Base-by-base conservation (phyloP, 1,139 yeast species). In the Taphrina sp. region DNA sequence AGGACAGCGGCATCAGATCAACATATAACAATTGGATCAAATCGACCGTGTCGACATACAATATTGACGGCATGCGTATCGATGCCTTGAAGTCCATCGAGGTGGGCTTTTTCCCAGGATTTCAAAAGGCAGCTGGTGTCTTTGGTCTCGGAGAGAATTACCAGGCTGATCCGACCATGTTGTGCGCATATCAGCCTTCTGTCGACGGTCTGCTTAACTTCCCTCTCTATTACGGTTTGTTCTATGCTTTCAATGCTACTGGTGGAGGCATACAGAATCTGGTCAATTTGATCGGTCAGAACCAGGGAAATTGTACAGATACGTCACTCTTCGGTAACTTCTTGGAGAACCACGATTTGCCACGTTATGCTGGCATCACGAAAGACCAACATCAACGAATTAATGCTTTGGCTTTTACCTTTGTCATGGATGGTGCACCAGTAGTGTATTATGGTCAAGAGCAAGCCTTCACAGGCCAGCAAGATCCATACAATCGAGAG, bases 271-370 rank as follows among this genome's bases (percentile, higher is more conserved):
- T 59, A 29, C 39, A 39, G 29, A 42, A 35, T 38, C 58, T 58
- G n/a, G 37, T 29, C 16, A 38, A 37, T n/a, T 41, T 46, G n/a
- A 51, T 58, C 16, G 20, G 29, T 23, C 44, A 38, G 20, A 41
- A 55, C 14, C 45, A 46, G 28, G 57, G 45, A 2, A 42, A 41
- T 24, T 58, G 47, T 43, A 26, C 47, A 10, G 61, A 59, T 24
- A 28, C 42, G 5, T 36, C 52, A 3, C 28, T 42, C 4, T 34
- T 57, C 26, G 53, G 56, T 5, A 59, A 46, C 28, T 59, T 59
- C 28, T 23, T 45, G 16, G 61, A 59, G 35, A 59, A 59, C 31
- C 61, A 59, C 42, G 61, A 59, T 41, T 41, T 53, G 59, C 59
- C 56, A 3, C 47, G 61, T 7, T 58, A 55, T 38, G 59, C 57